Evolutionary conservation across 805 yeast genomes (phyloP).

Genomic region (Saccharomyces mikatae): DNA sequence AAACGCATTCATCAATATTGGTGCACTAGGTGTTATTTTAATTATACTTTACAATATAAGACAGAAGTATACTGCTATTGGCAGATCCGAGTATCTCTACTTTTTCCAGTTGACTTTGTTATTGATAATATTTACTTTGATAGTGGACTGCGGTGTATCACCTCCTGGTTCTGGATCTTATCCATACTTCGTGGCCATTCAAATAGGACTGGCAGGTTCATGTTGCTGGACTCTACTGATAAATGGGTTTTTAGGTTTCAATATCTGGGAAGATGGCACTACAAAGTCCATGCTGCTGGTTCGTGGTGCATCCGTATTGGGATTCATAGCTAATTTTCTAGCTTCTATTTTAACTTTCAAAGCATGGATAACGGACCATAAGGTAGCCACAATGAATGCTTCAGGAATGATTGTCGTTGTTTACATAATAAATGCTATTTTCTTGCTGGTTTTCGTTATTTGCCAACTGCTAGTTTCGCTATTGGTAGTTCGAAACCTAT

Average conservation of each 20-base stretch:
- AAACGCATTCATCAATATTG: constrained; percentile 76
- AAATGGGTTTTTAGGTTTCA: constrained; percentile 77
- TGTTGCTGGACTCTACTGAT: constrained; percentile 61
- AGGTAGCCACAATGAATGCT: constrained; percentile 45
- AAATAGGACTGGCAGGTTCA: constrained; percentile 65
- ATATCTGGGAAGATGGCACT: constrained; percentile 94
- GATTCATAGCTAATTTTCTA: constrained; percentile 60
- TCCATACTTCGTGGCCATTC: constrained; percentile 77
- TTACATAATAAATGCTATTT: constrained; percentile 63
- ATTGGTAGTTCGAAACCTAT: constrained; percentile 61
- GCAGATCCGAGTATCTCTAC: constrained; percentile 75
- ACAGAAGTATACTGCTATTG: constrained; percentile 89
- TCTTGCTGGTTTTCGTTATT: constrained; percentile 52
- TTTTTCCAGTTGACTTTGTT: constrained; percentile 56
- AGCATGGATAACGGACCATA: constrained; percentile 42
- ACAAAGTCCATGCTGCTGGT: constrained; percentile 49
- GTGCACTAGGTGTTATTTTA: constrained; percentile 53
- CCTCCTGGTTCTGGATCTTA: constrained; percentile 75
- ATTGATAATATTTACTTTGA: constrained; percentile 54
- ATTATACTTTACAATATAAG: constrained; percentile 71
- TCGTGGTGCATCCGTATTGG: constrained; percentile 42
- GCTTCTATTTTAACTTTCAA: constrained; percentile 68
- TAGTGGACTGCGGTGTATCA: constrained; percentile 87
- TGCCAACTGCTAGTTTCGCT: constrained; percentile 64
- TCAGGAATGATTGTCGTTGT: constrained; percentile 61